Evolutionary conservation across 2,329 filamentous ascomycete genomes (phyloP).

Genomic region (Colletotrichum lini): DNA sequence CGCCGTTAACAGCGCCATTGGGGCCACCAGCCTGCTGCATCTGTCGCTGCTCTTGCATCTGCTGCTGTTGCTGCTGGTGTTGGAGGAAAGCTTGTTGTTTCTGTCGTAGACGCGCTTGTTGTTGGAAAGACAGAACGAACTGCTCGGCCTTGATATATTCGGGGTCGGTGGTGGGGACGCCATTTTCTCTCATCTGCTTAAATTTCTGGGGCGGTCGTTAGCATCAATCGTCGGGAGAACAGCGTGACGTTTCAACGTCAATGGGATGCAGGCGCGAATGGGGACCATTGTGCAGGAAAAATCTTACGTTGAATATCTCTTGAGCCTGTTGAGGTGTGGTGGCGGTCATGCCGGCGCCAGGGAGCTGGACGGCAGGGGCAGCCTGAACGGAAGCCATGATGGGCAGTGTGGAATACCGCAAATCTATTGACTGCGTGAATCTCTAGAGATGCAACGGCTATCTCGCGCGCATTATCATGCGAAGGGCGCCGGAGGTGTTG

Average conservation of each 20-base stretch:
- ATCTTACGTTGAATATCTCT: slow-evolving; percentile 77
- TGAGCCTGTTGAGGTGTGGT: slow-evolving; percentile 84
- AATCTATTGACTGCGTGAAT: slow-evolving; percentile 41
- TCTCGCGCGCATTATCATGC: slow-evolving; percentile 43
- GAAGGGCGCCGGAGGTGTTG: slow-evolving; percentile 20
- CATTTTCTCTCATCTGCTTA: slow-evolving; percentile 88
- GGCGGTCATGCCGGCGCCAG: slow-evolving; percentile 73
- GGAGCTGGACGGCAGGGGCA: slow-evolving; percentile 77
- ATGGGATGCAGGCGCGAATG: slow-evolving; percentile 2
- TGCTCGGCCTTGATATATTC: slow-evolving; percentile 88
- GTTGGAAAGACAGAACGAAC: slow-evolving; percentile 80
- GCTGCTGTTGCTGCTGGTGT: slow-evolving; percentile 56
- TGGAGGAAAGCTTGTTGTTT: slow-evolving; percentile 61
- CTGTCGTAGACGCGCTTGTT: slow-evolving; percentile 71
- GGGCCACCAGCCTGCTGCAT: slow-evolving; percentile 64
- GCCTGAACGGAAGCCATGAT: slow-evolving; percentile 86
- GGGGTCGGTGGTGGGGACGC: slow-evolving; percentile 85
- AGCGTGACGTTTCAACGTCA: slow-evolving; percentile 4
- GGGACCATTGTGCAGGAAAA: slow-evolving; percentile 9
- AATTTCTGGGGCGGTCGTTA: slow-evolving; percentile 75
- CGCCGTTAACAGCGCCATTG: slow-evolving; percentile 70
- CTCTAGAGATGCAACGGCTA: slow-evolving; percentile 41
- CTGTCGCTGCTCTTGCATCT: slow-evolving; percentile 66
- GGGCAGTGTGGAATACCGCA: slow-evolving; percentile 30
- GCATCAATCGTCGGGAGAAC: slow-evolving; percentile 2